Evolutionary conservation across 1,284 basidiomycete species (phyloP), one percentile per base, ranked within the genome.

Genomic region (Gymnopus androsaceus): DNA sequence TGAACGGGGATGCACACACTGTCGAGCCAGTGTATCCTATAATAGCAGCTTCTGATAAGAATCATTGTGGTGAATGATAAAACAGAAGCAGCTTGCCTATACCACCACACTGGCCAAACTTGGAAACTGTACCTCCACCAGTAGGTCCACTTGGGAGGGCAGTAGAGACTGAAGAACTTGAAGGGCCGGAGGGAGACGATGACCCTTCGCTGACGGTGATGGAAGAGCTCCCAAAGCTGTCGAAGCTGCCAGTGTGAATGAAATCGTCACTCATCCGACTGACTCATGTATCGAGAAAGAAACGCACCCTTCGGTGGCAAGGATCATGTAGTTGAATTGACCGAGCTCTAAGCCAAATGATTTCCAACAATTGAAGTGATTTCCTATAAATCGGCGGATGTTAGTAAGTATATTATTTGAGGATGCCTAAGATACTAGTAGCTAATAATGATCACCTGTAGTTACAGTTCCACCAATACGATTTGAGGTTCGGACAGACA

Each of bases 241-340:
- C 19, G 17, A 30, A 31, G 7, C 14, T 6, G 31, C n/a, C n/a
- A n/a, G n/a, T 40, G n/a, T n/a, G n/a, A n/a, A n/a, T 7, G 6
- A 14, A 33, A 14, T n/a, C n/a, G n/a, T n/a, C n/a, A n/a, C n/a
- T n/a, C n/a, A n/a, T n/a, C n/a, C n/a, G n/a, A n/a, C n/a, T n/a
- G n/a, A n/a, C n/a, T n/a, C n/a, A n/a, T n/a, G n/a, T n/a, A n/a
- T n/a, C 31, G 7, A 33, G 31, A 7, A 33, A 14, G n/a, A n/a
- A 33, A 33, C 31, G 31, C 14, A 33, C 14, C 31, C 31, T 33
- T 33, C 31, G 31, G 31, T 33, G 51, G 37, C 37, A 17, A 14
- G 17, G 47, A 75, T 69, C 66, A 72, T 71, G 63, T 72, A 72
- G 64, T 74, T 71, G 64, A 64, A 65, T 3, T 66, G 58, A 30